Evolutionary conservation across 306 rosid genomes (phyloP).

Genomic region (Malus sylvestris): DNA sequence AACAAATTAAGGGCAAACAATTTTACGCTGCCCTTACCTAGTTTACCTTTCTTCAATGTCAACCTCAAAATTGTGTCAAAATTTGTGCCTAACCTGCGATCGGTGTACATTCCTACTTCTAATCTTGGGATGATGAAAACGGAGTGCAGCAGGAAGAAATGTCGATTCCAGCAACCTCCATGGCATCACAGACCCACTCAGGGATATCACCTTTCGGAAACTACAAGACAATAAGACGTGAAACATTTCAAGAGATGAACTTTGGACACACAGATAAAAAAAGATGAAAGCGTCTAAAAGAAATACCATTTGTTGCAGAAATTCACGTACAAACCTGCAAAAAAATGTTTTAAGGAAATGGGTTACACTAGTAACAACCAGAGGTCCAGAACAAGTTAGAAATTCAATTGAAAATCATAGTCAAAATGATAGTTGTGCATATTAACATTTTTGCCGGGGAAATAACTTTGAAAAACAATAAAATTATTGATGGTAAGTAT

Average conservation of each 20-base stretch:
- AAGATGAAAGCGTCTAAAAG: neutral
- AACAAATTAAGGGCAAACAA: conserved; percentile 48
- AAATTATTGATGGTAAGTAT: neutral
- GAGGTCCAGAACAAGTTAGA: conserved; percentile 3
- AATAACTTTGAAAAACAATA: neutral
- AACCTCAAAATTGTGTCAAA: neutral
- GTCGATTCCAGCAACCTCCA: conserved; percentile 95
- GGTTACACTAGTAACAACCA: neutral
- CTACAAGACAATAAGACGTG: conserved; percentile 33
- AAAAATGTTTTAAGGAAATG: neutral
- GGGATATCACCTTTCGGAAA: conserved; percentile 83
- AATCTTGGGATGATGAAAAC: conserved; percentile 17
- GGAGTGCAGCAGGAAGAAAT: conserved; percentile 76
- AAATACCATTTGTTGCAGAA: conserved; percentile 73
- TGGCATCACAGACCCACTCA: conserved; percentile 92
- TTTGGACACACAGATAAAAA: neutral
- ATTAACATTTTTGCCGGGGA: too few species aligned
- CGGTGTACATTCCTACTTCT: neutral
- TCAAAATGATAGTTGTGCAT: neutral
- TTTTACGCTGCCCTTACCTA: conserved; percentile 34
- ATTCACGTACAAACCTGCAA: conserved; percentile 80
- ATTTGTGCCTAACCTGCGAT: conserved; percentile 16
- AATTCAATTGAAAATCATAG: neutral
- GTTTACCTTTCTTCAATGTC: conserved; percentile 6
- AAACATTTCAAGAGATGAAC: neutral